Base-by-base conservation (phyloP, 2,329 filamentous ascomycete species). In the Monilinia vaccinii-corymbosi region DNA sequence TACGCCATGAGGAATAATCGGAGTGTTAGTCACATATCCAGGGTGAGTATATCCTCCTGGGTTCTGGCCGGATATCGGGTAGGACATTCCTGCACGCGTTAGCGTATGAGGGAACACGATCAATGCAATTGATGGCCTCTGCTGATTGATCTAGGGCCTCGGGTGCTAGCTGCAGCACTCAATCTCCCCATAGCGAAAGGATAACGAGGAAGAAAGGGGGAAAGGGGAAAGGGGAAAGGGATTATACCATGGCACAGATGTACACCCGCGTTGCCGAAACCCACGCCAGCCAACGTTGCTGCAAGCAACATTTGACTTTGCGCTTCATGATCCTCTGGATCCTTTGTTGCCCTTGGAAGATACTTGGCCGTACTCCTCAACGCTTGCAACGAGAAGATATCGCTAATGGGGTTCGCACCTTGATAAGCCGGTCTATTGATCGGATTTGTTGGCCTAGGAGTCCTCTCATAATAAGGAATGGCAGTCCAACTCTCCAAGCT, bases 401-500 rank as follows among this genome's bases (percentile, higher is more conserved):
- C 94, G 47, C 89, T 95, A 68, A 99, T 99, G 2, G 94, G 94
- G 72, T 99, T 99, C 8, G 94, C 91, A 45, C 94, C 94, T 74
- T 99, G 94, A 72, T 99, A 99, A 0, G 94, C 92, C 0, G 94
- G 94, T 4, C 94, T 82, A 62, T 93, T 81, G 67, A 99, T 89
- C 0, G 95, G 94, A 72, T 99, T 97, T 4, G 83, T 76, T 0
- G 95, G 95, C 3, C 93, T 81, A 0, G 94, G 94, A 0, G 80
- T 84, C 55, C 94, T 85, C 78, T 96, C 88, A 68, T 89, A 81
- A 77, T 91, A 99, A 0, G 95, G 95, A 64, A 99, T 97, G 2
- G 94, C 94, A 0, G 94, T 99, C 91, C 93, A 99, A 5, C 89
- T 95, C 74, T 99, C 95, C 44, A 99, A 84, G 14, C 88, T 87